Base-by-base conservation (phyloP, 306 rosid genomes). In the Hippophae gyantsensis region DNA sequence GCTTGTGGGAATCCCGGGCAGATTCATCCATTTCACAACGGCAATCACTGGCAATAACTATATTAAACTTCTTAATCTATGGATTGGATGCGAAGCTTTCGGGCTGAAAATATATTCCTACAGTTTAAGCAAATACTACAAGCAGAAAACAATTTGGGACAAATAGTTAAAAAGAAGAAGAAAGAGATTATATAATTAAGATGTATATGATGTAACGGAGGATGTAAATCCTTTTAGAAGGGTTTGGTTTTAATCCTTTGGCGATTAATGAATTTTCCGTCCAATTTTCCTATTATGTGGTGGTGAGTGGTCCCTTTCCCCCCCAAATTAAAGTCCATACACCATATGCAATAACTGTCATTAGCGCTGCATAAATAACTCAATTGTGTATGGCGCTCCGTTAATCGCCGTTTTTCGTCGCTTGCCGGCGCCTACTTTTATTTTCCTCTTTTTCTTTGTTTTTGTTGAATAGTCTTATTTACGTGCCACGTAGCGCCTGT, bases 41-140 rank as follows among this genome's bases (percentile, higher is more conserved):
- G 93, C 50, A 87, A 81, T 61, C 82, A 82, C 73, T 84, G 96
- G 93, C 95, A 82, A 82, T 80, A 80, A 44, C 44, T 6, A 1
- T 42, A 48, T 32, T 4, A 56, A 10, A 44, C 43, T 10, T 32
- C 38, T 32, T 7, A 18, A 13, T 12, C 43, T 18, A 4, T 44
- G 46, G 53, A 54, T 61, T 60, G 32, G 54, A 25, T 5, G 47
- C 32, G 9, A 52, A 25, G 14, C 13, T 43, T 58, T 13, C 13
- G 12, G 8, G 12, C 26, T 13, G 14, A 7, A 18, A 25, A 32
- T 32, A 44, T 46, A 42, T 57, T 13, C 61, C 61, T 2, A 18
- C 4, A 9, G 3, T 45, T 8, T 14, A 62, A 45, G n/a, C 27
- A 54, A 60, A 61, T 56, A 61, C 69, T 45, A 11, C 18, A 52